Percentiles rank a stretch among this genome's conserved stretches.
Conservation (phyloP, 176 grass and related monocot species). For the Oryza australiensis region DNA sequence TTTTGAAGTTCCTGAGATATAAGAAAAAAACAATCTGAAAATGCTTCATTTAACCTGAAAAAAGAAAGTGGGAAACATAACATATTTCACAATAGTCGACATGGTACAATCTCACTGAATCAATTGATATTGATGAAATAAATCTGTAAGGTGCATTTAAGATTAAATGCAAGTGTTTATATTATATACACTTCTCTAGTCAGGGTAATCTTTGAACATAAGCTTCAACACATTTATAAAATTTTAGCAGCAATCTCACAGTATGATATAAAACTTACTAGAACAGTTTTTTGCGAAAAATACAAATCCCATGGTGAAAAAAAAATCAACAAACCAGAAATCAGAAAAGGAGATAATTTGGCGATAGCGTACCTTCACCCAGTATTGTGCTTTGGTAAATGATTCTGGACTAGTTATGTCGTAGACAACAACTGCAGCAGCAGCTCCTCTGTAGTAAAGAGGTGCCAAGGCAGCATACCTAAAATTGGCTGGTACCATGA, state of each 20-base stretch:
- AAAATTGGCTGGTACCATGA: conserved; percentile 8
- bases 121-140: neutral
- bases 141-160: neutral
- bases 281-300: neutral
- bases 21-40: conserved; percentile 16
- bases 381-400: conserved; percentile 96
- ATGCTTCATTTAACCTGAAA: neutral
- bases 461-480: conserved; percentile 97
- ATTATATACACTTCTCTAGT: neutral
- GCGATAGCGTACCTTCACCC: conserved; percentile 73
- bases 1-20: conserved; percentile 90
- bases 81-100: neutral
- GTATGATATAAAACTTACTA: neutral
- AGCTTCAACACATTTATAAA: conserved; percentile 11
- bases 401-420: conserved; percentile 96
- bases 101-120: neutral
- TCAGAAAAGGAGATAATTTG: conserved; percentile 11
- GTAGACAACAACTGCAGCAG: conserved; percentile 87
- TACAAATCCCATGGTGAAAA: neutral
- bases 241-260: neutral
- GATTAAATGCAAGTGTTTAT: neutral
- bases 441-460: conserved; percentile 95
- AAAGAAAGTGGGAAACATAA: neutral
- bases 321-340: neutral
- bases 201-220: neutral